Evolutionary conservation across 2,329 filamentous ascomycete genomes (phyloP).

Genomic region (Lasiodiplodia sp.): DNA sequence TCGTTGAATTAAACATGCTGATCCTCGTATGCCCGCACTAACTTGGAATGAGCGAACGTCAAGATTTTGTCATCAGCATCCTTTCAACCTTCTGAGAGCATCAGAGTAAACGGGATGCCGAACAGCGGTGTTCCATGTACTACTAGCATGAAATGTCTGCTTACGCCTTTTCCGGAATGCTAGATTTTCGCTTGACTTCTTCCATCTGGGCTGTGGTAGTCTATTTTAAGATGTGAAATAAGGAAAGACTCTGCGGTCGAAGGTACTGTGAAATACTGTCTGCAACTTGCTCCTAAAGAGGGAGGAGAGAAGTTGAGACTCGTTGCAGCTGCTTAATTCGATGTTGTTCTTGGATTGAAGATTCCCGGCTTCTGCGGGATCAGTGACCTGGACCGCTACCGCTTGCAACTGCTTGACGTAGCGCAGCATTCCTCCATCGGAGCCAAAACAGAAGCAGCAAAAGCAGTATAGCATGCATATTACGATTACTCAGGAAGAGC

Average conservation of each 20-base stretch:
- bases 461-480: not conserved
- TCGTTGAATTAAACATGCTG: not conserved
- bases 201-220: too few species aligned
- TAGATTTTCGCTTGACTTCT: too few species aligned
- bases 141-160: too few species aligned
- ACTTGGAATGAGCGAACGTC: conserved; percentile 59
- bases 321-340: too few species aligned
- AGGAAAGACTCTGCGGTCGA: too few species aligned
- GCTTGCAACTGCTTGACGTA: not conserved
- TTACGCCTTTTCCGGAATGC: too few species aligned
- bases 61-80: conserved; percentile 52
- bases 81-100: not conserved
- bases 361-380: not conserved
- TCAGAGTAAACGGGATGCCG: not conserved
- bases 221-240: too few species aligned
- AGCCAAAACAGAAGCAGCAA: not conserved
- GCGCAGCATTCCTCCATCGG: not conserved
- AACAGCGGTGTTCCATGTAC: too few species aligned
- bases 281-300: too few species aligned
- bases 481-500: not conserved
- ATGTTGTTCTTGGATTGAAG: too few species aligned
- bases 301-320: too few species aligned
- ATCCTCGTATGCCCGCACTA: conserved; percentile 2
- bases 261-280: too few species aligned
- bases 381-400: not conserved